A percentile compares a stretch with the other conserved stretches of the same genome.
phyloP scores from a whole-genome alignment of 78 protist species.

The Protostelium mycophagum region DNA sequence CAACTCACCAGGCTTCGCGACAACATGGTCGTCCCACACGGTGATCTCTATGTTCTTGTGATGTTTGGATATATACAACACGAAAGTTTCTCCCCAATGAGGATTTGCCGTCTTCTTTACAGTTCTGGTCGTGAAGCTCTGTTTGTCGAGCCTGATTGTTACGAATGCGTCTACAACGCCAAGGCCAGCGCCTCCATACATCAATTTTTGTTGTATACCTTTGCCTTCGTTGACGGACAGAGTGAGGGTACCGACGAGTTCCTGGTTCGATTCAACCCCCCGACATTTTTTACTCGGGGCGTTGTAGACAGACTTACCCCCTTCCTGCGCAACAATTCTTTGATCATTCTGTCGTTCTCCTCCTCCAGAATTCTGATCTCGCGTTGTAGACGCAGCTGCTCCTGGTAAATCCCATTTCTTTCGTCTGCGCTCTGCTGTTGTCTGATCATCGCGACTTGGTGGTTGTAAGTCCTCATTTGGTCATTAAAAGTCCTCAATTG shows the following conservation, averaged over 20 bases:
- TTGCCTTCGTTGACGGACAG: not conserved
- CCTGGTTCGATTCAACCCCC: too few relatives aligned
- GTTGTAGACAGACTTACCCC: not conserved
- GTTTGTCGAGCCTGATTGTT: not conserved
- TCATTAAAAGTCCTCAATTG: not conserved
- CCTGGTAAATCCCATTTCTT: not conserved
- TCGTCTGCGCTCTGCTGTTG: not conserved
- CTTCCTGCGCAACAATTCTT: not conserved
- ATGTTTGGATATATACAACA: not conserved
- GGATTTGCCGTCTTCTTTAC: not conserved
- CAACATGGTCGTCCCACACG: not conserved
- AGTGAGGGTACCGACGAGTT: not conserved
- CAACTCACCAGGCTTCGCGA: not conserved
- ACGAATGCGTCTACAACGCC: not conserved
- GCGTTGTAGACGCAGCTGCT: not conserved
- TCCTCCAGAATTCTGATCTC: not conserved
- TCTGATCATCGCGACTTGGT: not conserved
- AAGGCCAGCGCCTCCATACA: not conserved
- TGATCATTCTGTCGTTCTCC: not conserved
- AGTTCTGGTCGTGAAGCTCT: not conserved
- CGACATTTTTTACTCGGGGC: not conserved
- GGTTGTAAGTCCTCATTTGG: not conserved
- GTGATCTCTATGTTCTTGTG: not conserved
- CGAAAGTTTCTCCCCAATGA: not conserved
- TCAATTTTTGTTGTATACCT: not conserved